Evolutionary conservation across 2,329 filamentous ascomycete species (phyloP).

Genomic region (Cercospora sesami): DNA sequence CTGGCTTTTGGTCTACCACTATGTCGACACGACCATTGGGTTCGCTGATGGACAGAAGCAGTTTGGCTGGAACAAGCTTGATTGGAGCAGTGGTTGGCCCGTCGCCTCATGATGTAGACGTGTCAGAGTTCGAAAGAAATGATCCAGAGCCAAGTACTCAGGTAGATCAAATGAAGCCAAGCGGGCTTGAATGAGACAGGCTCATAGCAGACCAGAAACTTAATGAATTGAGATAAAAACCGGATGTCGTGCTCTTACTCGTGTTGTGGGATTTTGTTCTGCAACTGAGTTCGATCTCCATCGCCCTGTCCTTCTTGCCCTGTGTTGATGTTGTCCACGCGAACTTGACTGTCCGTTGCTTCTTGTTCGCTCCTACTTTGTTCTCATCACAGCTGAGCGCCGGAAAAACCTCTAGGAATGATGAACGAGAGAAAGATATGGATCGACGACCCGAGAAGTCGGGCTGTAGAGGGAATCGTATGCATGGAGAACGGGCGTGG

Average conservation of each 20-base stretch:
- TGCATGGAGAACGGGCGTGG: not conserved
- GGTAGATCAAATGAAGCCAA: not conserved
- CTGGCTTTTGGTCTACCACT: constrained; percentile 64
- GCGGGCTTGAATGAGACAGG: not conserved
- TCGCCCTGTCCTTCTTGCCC: not conserved
- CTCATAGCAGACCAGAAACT: not conserved
- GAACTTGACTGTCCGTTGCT: not conserved
- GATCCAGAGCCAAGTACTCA: not conserved
- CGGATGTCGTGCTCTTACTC: not conserved
- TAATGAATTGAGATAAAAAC: not conserved
- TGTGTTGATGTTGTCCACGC: not conserved
- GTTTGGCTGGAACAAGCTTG: constrained; percentile 55
- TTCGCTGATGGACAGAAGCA: constrained; percentile 45
- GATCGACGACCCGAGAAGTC: not conserved
- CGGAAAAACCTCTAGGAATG: not conserved
- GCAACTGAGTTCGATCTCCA: not conserved
- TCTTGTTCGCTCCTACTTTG: not conserved
- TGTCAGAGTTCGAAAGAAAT: not conserved
- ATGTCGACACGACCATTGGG: constrained; percentile 54
- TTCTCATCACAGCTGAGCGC: not conserved
- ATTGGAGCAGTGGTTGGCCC: constrained; percentile 55
- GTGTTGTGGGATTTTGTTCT: not conserved
- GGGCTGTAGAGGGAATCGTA: not conserved
- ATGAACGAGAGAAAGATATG: not conserved
- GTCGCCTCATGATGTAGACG: constrained; percentile 8